Conservation (phyloP, 495 filamentous ascomycete species). For the Mytilinidion resinicola region DNA sequence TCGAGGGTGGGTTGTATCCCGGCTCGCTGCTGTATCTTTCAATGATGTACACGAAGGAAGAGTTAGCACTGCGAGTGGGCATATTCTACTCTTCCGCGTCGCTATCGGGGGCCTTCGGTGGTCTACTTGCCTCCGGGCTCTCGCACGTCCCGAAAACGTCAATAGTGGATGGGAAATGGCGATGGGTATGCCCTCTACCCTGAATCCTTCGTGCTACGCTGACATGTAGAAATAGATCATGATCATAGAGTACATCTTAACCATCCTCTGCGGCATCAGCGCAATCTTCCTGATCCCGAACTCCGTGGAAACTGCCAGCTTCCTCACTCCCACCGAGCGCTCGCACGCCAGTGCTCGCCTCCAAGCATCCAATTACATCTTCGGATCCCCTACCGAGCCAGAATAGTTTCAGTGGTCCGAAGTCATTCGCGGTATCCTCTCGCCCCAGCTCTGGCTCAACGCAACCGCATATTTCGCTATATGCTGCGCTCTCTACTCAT, state of each 20-base stretch:
- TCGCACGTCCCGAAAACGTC: conserved; percentile 30
- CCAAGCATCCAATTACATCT: conserved; percentile 17
- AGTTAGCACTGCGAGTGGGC: conserved; percentile 22
- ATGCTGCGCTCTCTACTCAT: conserved; percentile 24
- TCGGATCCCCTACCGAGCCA: no score
- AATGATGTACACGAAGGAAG: conserved; percentile 18
- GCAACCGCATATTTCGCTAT: conserved; percentile 31
- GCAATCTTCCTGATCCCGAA: conserved; percentile 16
- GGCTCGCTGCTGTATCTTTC: conserved; percentile 38
- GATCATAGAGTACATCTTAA: conserved; percentile 21
- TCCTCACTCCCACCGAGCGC: conserved; percentile 29
- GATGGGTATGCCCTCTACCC: no score
- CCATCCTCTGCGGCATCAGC: conserved; percentile 5
- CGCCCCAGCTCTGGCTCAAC: conserved; percentile 40
- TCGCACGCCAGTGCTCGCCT: conserved; percentile 39
- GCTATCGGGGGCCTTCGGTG: conserved; percentile 23
- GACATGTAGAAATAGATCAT: conserved; percentile 25
- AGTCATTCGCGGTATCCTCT: conserved; percentile 22
- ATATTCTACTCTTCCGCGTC: conserved; percentile 26
- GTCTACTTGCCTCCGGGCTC: conserved; percentile 15
- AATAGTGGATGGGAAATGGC: conserved; percentile 28
- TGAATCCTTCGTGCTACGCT: no score
- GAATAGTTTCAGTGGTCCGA: conserved; percentile 30
- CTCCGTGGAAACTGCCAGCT: conserved; percentile 18
- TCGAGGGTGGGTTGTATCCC: conserved; percentile 47